Conservation (phyloP, 768 basidiomycete species). For the Lactarius pseudohatsudake region DNA sequence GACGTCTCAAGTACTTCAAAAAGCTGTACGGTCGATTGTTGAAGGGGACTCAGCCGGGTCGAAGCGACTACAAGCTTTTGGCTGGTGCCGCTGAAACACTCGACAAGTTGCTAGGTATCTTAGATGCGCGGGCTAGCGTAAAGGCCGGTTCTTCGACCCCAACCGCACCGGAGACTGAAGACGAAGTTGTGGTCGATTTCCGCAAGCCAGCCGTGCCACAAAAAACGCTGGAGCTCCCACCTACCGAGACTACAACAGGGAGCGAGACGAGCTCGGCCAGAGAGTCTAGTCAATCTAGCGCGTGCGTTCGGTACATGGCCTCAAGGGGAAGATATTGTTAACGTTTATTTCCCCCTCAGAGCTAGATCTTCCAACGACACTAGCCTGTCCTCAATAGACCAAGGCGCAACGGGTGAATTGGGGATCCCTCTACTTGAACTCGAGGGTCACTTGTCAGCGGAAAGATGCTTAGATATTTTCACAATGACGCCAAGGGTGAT, state of each 20-base stretch:
- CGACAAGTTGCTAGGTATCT: conserved; percentile 63
- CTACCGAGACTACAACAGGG: conserved; percentile 37
- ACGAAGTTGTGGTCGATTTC: conserved; percentile 60
- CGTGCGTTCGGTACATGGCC: conserved; percentile 42
- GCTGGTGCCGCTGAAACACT: conserved; percentile 79
- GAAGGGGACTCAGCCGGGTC: conserved; percentile 81
- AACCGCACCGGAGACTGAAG: conserved; percentile 42
- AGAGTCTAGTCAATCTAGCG: conserved; percentile 51
- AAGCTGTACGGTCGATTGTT: conserved; percentile 85
- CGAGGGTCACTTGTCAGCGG: conserved; percentile 74
- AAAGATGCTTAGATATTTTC: conserved; percentile 87
- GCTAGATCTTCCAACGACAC: conserved; percentile 64
- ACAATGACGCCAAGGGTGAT: conserved; percentile 89
- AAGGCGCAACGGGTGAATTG: conserved; percentile 51
- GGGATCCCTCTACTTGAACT: conserved; percentile 69
- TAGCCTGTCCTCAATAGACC: conserved; percentile 51
- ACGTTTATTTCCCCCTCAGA: conserved; percentile 36
- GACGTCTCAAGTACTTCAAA: conserved; percentile 86
- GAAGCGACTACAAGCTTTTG: conserved; percentile 82
- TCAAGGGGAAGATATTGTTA: conserved; percentile 7
- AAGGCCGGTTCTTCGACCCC: conserved; percentile 43
- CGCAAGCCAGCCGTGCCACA: conserved; percentile 29
- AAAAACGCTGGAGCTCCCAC: conserved; percentile 24
- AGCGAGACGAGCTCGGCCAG: conserved; percentile 54
- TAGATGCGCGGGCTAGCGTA: conserved; percentile 59